Percentiles rank a stretch among this genome's conserved stretches.
Conservation (phyloP, 352 stramenopile species). For the Phytophthora hibernalis region DNA sequence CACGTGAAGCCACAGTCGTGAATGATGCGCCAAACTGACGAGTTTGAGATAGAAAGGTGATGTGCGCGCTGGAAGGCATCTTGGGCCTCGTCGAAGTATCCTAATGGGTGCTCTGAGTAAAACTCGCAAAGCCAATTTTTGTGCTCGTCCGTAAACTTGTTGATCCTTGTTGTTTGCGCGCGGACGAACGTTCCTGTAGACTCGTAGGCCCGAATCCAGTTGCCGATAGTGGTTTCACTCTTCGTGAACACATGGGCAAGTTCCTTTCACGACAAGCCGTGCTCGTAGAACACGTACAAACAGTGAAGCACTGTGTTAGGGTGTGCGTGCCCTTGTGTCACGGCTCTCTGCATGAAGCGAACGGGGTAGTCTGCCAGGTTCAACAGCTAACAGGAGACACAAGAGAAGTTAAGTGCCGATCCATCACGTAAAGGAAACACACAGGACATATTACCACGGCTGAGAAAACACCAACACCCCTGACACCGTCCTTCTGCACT, state of each 20-base stretch:
- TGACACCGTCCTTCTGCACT: too few relatives aligned
- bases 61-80: not conserved
- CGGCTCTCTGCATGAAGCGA: not conserved
- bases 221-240: not conserved
- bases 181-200: not conserved
- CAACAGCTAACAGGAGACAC: too few relatives aligned
- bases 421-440: too few relatives aligned
- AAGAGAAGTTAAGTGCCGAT: too few relatives aligned
- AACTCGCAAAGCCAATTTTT: slow-evolving; percentile 1
- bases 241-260: not conserved
- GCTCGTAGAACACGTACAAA: not conserved
- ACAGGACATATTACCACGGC: too few relatives aligned
- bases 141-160: not conserved
- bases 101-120: not conserved
- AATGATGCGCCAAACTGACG: not conserved
- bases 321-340: not conserved
- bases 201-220: too few relatives aligned
- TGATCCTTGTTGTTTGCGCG: not conserved
- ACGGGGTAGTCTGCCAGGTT: too few relatives aligned
- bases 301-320: not conserved
- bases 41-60: not conserved
- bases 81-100: not conserved
- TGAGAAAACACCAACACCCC: too few relatives aligned
- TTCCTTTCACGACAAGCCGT: not conserved
- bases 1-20: too few relatives aligned